Evolutionary conservation across 2,329 filamentous ascomycete species (phyloP).

Genomic region (Paramyrothecium roridum): DNA sequence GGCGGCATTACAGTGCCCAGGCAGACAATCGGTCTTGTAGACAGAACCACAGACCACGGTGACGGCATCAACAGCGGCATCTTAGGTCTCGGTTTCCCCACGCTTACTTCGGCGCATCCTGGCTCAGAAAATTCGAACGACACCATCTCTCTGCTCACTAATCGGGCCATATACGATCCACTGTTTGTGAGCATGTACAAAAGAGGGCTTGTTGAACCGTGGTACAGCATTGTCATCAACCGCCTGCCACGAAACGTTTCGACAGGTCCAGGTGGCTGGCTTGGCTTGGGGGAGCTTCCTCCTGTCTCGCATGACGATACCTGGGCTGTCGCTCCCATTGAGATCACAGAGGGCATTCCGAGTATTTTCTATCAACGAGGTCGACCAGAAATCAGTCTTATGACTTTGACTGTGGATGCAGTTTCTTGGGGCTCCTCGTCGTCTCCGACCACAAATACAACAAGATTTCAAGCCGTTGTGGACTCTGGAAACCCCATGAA

Average conservation of each 20-base stretch:
- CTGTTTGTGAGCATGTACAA: slow-evolving; percentile 13
- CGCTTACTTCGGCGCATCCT: slow-evolving; percentile 14
- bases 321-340: slow-evolving; percentile 11
- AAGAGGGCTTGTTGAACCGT: slow-evolving; percentile 10
- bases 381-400: slow-evolving; percentile 9
- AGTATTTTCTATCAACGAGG: slow-evolving; percentile 5
- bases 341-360: slow-evolving; percentile 14
- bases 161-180: slow-evolving; percentile 9
- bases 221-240: slow-evolving; percentile 17
- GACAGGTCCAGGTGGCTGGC: slow-evolving; percentile 11
- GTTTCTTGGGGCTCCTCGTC: slow-evolving; percentile 7
- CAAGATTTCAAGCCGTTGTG: slow-evolving; percentile 34
- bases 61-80: slow-evolving; percentile 16
- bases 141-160: slow-evolving; percentile 5
- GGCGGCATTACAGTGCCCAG: slow-evolving; percentile 12
- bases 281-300: slow-evolving; percentile 14
- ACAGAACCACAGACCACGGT: slow-evolving; percentile 11
- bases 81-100: slow-evolving; percentile 16
- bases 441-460: slow-evolving; percentile 16
- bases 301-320: slow-evolving; percentile 9
- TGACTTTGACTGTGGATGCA: slow-evolving; percentile 11
- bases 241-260: slow-evolving; percentile 4
- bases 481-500: slow-evolving; percentile 40
- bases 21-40: slow-evolving; percentile 16
- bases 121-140: slow-evolving; percentile 6